These are phyloP conservation scores for Ramichloridium luteum DNA, from an alignment of 2,329 filamentous ascomycete genomes.

Conservation along the genomic window DNA sequence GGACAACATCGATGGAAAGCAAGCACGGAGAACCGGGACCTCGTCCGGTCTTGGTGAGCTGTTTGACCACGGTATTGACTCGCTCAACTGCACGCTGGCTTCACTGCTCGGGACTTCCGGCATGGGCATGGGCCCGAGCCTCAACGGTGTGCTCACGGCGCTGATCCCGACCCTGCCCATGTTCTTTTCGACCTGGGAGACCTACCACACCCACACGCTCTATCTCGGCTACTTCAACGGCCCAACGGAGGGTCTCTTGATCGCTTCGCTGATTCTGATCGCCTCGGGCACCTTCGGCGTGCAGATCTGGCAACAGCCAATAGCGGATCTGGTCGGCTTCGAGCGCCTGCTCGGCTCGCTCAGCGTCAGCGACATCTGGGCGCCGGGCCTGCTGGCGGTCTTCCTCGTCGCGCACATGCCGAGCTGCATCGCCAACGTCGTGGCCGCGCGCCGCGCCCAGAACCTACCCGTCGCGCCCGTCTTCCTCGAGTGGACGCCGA, in stretches of 20 bases:
- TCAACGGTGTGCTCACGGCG: constrained; percentile 79
- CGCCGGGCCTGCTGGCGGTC: constrained; percentile 41
- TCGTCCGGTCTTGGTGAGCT: constrained; percentile 91
- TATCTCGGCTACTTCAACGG: constrained; percentile 96
- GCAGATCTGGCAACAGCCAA: constrained; percentile 67
- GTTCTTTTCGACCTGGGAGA: constrained; percentile 99
- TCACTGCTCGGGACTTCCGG: constrained; percentile 84
- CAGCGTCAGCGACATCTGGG: constrained; percentile 81
- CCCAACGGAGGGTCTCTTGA: constrained; percentile 84
- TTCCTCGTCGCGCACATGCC: constrained; percentile 58
- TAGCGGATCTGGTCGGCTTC: constrained; percentile 56
- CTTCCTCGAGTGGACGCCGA: constrained; percentile 88
- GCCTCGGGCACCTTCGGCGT: constrained; percentile 80
- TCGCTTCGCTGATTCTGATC: constrained; percentile 77
- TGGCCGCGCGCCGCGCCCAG: constrained; percentile 58
- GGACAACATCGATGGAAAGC: constrained; percentile 98
- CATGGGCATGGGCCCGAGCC: constrained; percentile 78
- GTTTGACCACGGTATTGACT: constrained; percentile 98
- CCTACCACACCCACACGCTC: constrained; percentile 93
- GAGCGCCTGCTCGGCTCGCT: constrained; percentile 53
- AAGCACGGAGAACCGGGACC: constrained; percentile 85
- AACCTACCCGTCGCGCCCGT: constrained; percentile 67
- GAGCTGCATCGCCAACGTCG: constrained; percentile 79
- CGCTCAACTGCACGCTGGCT: constrained; percentile 88
- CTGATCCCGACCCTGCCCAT: constrained; percentile 86